Evolutionary conservation across 1,284 basidiomycete genomes (phyloP).

Genomic region (Leccinum colubrinum): DNA sequence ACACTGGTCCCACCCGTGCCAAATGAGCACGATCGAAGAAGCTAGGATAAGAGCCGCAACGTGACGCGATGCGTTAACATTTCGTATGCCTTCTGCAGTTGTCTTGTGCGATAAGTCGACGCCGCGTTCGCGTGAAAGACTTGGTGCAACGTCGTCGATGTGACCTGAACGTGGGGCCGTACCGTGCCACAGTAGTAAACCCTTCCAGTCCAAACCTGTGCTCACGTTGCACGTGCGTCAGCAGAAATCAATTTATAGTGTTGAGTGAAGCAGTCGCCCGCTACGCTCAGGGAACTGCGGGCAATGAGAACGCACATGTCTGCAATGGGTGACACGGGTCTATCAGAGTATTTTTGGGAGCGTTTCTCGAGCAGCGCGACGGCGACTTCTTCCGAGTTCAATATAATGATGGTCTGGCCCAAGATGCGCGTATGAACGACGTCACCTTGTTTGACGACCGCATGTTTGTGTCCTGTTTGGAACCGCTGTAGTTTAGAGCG

Average conservation of each 20-base stretch:
- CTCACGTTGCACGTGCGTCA: background rate
- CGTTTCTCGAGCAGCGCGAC: no score
- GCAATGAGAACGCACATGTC: no score
- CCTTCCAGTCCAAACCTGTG: background rate
- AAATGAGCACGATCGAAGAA: conserved; percentile 36
- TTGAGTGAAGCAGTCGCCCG: background rate
- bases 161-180: background rate
- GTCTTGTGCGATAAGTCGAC: background rate
- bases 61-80: background rate
- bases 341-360: no score
- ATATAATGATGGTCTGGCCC: no score
- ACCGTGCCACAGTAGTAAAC: background rate
- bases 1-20: conserved; percentile 74
- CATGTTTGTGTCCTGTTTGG: no score
- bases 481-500: no score
- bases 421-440: no score
- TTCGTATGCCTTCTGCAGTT: background rate
- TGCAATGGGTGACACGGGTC: no score
- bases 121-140: background rate
- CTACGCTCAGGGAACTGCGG: no score
- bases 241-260: background rate
- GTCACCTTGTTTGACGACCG: no score
- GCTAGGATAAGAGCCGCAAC: background rate
- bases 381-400: no score
- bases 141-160: background rate